phyloP scores from a whole-genome alignment of 2,329 filamentous ascomycete species.

The Pyricularia pennisetigena region DNA sequence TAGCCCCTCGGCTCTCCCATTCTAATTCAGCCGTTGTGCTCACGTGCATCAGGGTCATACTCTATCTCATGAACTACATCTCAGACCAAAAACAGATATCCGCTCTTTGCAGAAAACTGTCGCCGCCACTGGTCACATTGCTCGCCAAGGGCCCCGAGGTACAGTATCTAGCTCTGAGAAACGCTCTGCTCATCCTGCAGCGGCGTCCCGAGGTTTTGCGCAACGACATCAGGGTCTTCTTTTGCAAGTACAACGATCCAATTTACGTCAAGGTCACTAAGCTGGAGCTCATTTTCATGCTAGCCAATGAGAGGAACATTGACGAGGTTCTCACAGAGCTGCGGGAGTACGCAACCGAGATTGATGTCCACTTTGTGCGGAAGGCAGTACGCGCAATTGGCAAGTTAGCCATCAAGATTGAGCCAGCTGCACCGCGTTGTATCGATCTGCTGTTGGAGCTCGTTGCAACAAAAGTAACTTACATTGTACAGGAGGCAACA shows the following conservation, averaged over 20 bases:
- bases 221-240: constrained; percentile 97
- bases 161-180: constrained; percentile 91
- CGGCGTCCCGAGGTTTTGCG: constrained; percentile 84
- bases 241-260: constrained; percentile 99
- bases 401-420: constrained; percentile 97
- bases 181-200: constrained; percentile 89
- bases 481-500: constrained; percentile 97
- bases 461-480: constrained; percentile 95
- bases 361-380: constrained; percentile 96
- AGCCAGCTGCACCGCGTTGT: constrained; percentile 80
- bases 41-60: constrained; percentile 89
- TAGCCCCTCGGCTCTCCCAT: constrained; percentile 90
- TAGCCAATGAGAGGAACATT: constrained; percentile 92
- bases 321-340: constrained; percentile 89
- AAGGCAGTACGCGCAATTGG: constrained; percentile 97
- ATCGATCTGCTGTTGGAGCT: constrained; percentile 89
- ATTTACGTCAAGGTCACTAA: constrained; percentile 99
- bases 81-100: constrained; percentile 82
- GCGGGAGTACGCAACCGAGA: constrained; percentile 94
- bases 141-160: constrained; percentile 95
- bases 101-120: constrained; percentile 81
- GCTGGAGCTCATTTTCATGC: constrained; percentile 97
- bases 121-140: constrained; percentile 86
- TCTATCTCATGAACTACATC: constrained; percentile 99
- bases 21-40: constrained; percentile 95